These are phyloP conservation scores for Fusarium bactridioides DNA, from an alignment of 2,329 filamentous ascomycete species.

Conservation along the genomic window DNA sequence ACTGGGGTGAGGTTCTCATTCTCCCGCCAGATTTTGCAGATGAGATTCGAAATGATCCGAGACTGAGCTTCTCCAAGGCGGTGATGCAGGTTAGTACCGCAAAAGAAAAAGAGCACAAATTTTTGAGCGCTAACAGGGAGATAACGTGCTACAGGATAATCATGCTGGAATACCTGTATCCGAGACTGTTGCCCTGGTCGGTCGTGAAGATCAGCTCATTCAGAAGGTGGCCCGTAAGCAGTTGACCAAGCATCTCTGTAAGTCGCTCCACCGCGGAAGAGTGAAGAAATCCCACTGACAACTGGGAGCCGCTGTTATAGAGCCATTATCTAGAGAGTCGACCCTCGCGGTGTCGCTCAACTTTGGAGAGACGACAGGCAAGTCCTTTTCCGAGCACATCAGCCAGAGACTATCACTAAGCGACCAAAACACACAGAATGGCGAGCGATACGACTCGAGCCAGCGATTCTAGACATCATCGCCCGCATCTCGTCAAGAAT, in stretches of 20 bases:
- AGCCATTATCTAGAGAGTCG: neutral
- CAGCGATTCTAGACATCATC: neutral
- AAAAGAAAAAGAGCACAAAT: fast-evolving
- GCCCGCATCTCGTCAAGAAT: neutral
- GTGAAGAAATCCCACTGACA: fast-evolving
- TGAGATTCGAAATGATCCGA: neutral
- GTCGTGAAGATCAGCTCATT: neutral
- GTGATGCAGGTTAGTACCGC: neutral
- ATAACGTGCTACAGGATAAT: neutral
- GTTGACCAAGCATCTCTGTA: neutral
- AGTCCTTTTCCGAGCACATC: too few relatives aligned
- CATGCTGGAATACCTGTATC: neutral
- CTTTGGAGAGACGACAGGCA: neutral
- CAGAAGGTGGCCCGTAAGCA: neutral
- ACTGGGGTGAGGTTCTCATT: neutral
- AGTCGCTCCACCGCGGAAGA: fast-evolving
- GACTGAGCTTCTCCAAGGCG: neutral
- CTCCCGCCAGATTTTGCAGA: neutral
- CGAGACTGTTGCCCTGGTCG: neutral
- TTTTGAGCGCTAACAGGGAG: fast-evolving
- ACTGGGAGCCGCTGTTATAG: neutral
- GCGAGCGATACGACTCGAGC: neutral
- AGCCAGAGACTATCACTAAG: neutral
- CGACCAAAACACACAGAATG: neutral
- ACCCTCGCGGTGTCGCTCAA: neutral